Conservation (phyloP, 805 yeast genomes). For the Yarrowia osloensis region DNA sequence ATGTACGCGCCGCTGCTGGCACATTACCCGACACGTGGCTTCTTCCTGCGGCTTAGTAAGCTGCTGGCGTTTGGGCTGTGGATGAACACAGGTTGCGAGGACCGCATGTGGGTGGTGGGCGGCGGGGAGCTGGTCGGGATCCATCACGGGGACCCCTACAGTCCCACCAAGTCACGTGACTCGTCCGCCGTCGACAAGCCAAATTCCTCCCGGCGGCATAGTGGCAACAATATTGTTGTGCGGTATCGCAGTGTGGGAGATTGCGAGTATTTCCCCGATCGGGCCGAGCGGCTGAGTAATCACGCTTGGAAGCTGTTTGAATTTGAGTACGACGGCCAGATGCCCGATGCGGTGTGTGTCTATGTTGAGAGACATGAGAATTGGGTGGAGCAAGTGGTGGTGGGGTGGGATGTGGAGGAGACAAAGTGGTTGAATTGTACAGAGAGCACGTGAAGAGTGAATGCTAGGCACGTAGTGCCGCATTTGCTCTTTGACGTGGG, state of each 20-base stretch:
- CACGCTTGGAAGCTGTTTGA: background rate
- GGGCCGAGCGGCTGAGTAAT: background rate
- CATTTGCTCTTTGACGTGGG: background rate
- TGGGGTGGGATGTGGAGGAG: background rate
- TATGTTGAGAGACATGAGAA: background rate
- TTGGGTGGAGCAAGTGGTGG: constrained; percentile 1
- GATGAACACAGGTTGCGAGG: background rate
- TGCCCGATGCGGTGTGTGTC: background rate
- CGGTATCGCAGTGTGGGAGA: background rate
- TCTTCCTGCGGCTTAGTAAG: background rate
- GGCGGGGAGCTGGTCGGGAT: background rate
- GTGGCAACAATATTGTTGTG: too few relatives aligned
- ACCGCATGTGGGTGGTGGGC: background rate
- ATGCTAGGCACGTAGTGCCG: background rate
- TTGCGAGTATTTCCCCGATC: background rate
- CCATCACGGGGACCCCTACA: too few relatives aligned
- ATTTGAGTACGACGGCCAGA: background rate
- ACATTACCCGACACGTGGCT: background rate
- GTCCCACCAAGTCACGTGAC: too few relatives aligned
- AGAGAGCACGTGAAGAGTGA: background rate
- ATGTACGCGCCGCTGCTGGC: constrained; percentile 18
- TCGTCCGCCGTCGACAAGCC: too few relatives aligned
- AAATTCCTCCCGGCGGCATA: too few relatives aligned
- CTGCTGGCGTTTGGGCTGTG: background rate
- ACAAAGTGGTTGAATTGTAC: background rate